Percentiles rank a stretch among this genome's conserved stretches.
Evolutionary conservation across 169 alveolate genomes (phyloP).

Genomic region (Theileria parva): DNA sequence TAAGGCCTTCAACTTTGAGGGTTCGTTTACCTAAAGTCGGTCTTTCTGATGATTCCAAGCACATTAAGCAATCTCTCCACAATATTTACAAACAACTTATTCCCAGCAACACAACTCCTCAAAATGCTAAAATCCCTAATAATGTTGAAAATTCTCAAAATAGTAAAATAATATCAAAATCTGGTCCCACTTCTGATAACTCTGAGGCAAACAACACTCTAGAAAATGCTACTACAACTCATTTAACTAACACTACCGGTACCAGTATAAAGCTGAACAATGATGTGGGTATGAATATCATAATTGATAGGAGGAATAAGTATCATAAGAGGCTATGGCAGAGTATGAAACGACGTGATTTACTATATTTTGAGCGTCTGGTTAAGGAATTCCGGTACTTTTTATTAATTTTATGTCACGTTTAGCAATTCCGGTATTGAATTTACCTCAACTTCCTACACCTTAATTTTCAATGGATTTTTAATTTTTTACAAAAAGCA

Average conservation of each 20-base stretch:
- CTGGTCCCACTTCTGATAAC: background rate
- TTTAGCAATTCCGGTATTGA: constrained; percentile 17
- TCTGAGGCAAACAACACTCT: background rate
- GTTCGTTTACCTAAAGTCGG: constrained; percentile 46
- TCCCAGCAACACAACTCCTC: background rate
- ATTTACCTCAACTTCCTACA: constrained; percentile 37
- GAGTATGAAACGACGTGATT: constrained; percentile 46
- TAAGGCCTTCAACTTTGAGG: constrained; percentile 55
- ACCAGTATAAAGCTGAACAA: background rate
- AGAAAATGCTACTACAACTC: background rate
- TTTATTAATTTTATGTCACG: background rate
- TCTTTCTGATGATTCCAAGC: constrained; percentile 37
- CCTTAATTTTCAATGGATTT: constrained; percentile 50
- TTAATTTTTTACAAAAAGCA: constrained; percentile 27
- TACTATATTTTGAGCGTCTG: constrained; percentile 17
- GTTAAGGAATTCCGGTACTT: constrained; percentile 23
- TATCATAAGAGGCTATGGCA: constrained; percentile 47
- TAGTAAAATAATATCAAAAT: background rate
- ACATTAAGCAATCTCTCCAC: constrained; percentile 37
- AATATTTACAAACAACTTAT: constrained; percentile 47
- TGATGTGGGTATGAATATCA: background rate
- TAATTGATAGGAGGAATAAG: constrained; percentile 21
- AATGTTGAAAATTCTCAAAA: background rate
- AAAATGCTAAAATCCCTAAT: background rate
- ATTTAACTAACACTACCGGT: background rate